Percentiles rank a stretch among this genome's conserved stretches.
Conservation (phyloP, 2,329 filamentous ascomycete genomes). For the Lecanicillium sp. region DNA sequence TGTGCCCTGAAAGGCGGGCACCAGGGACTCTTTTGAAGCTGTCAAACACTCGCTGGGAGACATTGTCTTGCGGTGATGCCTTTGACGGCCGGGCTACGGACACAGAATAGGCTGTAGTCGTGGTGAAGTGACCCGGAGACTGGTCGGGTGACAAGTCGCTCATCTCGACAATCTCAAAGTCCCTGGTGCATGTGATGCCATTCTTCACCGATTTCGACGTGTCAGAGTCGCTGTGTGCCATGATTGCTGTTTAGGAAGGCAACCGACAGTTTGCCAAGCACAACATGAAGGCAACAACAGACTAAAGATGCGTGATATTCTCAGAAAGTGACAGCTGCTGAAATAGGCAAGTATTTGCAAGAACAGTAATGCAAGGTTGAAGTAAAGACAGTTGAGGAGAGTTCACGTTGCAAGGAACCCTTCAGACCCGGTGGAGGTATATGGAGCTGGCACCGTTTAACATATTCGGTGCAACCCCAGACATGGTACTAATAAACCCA, state of each 20-base stretch:
- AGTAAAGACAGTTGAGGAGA: too few relatives aligned
- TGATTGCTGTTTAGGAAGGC: background rate
- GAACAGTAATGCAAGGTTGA: too few relatives aligned
- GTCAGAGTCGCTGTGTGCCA: constrained; percentile 6
- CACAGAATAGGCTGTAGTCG: constrained; percentile 10
- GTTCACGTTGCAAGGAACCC: too few relatives aligned
- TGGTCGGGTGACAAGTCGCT: constrained; percentile 6
- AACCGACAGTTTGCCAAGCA: too few relatives aligned
- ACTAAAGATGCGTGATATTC: too few relatives aligned
- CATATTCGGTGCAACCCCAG: too few relatives aligned
- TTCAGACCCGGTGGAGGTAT: too few relatives aligned
- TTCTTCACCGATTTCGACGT: constrained; percentile 8
- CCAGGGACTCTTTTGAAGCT: constrained; percentile 49
- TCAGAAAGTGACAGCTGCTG: too few relatives aligned
- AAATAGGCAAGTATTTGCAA: too few relatives aligned
- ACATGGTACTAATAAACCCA: too few relatives aligned
- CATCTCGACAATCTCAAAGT: constrained; percentile 14
- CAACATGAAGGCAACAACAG: too few relatives aligned
- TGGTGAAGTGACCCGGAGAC: constrained; percentile 3
- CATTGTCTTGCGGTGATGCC: constrained; percentile 7
- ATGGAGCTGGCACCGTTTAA: too few relatives aligned
- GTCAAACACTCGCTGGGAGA: constrained; percentile 34
- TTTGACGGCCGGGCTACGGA: constrained; percentile 3
- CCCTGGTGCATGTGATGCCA: constrained; percentile 12
- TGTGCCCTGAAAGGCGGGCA: constrained; percentile 27